Percentiles rank a stretch among this genome's conserved stretches.
These are phyloP conservation scores for Porogramme epimiltina DNA, from an alignment of 1,284 basidiomycete genomes.

Conservation along the genomic window DNA sequence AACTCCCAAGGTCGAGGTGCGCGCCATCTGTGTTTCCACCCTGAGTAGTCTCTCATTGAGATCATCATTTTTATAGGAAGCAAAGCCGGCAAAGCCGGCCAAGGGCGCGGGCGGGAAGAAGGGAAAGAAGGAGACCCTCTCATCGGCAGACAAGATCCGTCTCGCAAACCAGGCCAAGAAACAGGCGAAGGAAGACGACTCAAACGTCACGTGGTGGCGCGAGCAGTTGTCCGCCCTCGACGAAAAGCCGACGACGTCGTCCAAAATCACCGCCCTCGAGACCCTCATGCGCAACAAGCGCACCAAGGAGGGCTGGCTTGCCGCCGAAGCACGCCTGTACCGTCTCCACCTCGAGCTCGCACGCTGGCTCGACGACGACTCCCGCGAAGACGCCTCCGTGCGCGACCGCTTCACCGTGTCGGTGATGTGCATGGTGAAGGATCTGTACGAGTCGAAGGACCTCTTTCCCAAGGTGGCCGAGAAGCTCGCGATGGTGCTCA, in stretches of 20 bases:
- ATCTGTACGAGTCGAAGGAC: constrained; percentile 39
- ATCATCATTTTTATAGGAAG: neutral
- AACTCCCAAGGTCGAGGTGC: constrained; percentile 1
- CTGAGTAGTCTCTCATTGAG: neutral
- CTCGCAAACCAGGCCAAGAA: constrained; percentile 49
- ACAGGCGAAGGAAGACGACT: constrained; percentile 37
- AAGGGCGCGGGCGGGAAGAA: constrained; percentile 23
- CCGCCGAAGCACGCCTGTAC: constrained; percentile 53
- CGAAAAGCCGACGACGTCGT: constrained; percentile 24
- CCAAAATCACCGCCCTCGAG: constrained; percentile 37
- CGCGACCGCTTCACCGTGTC: constrained; percentile 47
- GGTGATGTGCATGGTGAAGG: constrained; percentile 49
- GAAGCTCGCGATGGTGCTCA: constrained; percentile 42
- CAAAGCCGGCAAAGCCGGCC: constrained; percentile 17
- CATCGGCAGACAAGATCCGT: constrained; percentile 44
- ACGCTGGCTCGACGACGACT: constrained; percentile 51
- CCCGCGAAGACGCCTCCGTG: constrained; percentile 35
- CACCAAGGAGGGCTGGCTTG: constrained; percentile 42
- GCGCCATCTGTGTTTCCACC: neutral
- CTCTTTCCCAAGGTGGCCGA: constrained; percentile 40
- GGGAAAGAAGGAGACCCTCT: constrained; percentile 33
- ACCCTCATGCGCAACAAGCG: constrained; percentile 46
- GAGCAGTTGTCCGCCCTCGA: constrained; percentile 42
- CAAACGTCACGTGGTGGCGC: constrained; percentile 50
- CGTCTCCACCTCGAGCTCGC: constrained; percentile 52